Evolutionary conservation across 805 yeast species (phyloP), one percentile per base, ranked within the genome.

Genomic region (Kregervanrija fluxuum): DNA sequence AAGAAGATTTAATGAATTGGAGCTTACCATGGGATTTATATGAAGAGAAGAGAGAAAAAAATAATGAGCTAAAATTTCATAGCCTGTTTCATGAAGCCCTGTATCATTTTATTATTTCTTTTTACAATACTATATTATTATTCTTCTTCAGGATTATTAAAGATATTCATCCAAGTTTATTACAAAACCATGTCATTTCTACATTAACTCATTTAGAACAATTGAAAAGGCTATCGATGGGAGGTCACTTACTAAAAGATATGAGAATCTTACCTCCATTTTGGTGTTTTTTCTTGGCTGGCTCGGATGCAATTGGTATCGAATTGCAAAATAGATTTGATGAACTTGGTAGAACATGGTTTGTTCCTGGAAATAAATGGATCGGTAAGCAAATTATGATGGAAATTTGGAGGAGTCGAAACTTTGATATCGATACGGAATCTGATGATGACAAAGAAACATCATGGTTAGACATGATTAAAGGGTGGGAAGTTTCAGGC

Each of bases 381-480:
- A 61, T 80, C 33, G 71, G 74, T 1, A 75, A 75, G 50, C 82
- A 77, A 53, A 66, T 76, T 28, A 58, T 76, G 48, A 65, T 65
- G 48, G 82, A 77, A 52, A 66, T 74, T 11, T 74, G 79, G 76
- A 64, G 71, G 33, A 56, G 77, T 22, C 53, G 73, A 36, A 64
- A 62, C 15, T 47, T 45, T n/a, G 48, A 41, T 11, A 42, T 37
- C 3, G 51, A 45, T 16, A 43, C 57, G 31, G 65, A 65, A 12
- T 37, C 39, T n/a, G 40, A 40, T 12, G 53, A 48, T 8, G 57
- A 56, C n/a, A 54, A 51, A 33, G 66, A 48, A 56, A 64, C 41
- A 42, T 73, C 76, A 30, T 77, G 79, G 72, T 66, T 77, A 65
- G 80, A 76, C 50, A 55, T 76, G 61, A 62, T 77, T 1, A 65